phyloP scores from a whole-genome alignment of 1,139 yeast species.

The Geotrichum reessii region DNA sequence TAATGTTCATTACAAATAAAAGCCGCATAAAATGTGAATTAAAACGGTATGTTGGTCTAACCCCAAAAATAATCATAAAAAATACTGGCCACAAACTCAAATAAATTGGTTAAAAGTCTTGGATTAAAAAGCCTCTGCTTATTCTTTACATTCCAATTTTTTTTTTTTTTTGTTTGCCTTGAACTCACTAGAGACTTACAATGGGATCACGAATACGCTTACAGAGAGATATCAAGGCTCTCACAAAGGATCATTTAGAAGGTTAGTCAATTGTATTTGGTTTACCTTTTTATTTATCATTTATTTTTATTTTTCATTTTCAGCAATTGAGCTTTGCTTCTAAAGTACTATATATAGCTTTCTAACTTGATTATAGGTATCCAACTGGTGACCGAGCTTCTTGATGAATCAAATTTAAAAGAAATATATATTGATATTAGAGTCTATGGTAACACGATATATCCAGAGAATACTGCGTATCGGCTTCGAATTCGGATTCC shows the following conservation, averaged over 20 bases:
- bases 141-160: neutral
- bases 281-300: too few species aligned
- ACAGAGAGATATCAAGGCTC: constrained; percentile 7
- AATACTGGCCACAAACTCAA: neutral
- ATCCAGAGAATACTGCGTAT: constrained; percentile 32
- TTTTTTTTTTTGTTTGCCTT: neutral
- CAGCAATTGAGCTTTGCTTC: neutral
- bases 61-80: neutral
- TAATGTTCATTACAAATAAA: neutral
- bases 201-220: constrained; percentile 14
- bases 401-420: constrained; percentile 30
- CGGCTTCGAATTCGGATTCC: constrained; percentile 43
- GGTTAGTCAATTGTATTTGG: constrained; percentile 8
- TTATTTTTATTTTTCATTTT: too few species aligned
- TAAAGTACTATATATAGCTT: neutral
- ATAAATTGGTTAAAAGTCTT: neutral
- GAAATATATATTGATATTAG: constrained; percentile 36
- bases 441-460: constrained; percentile 36
- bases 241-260: constrained; percentile 9
- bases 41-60: neutral
- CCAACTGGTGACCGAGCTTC: constrained; percentile 22
- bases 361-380: constrained; percentile 23
- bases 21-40: neutral
- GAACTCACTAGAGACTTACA: neutral
- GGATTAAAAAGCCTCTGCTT: neutral